Evolutionary conservation across 768 basidiomycete species (phyloP).

Genomic region (Nidularia pulvinata): DNA sequence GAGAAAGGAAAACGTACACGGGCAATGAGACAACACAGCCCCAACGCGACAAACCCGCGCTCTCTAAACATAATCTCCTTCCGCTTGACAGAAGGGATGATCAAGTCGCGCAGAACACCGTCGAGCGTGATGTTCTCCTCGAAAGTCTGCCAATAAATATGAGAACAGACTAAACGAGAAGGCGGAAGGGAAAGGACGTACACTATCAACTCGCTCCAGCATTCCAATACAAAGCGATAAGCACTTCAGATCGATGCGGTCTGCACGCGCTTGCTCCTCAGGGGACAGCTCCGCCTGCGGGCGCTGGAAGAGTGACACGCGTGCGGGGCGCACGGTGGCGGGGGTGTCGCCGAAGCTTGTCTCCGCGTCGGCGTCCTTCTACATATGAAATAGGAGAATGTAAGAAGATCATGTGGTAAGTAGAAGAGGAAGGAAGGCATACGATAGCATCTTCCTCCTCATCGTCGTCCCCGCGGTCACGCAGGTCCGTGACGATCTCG

Average conservation of each 20-base stretch:
- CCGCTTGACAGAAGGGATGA: slow-evolving; percentile 81
- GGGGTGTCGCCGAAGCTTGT: slow-evolving; percentile 24
- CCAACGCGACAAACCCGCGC: slow-evolving; percentile 67
- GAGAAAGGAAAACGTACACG: slow-evolving; percentile 33
- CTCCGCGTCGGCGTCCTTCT: slow-evolving; percentile 17
- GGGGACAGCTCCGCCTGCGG: slow-evolving; percentile 43
- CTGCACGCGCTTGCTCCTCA: slow-evolving; percentile 57
- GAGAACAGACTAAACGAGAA: background rate
- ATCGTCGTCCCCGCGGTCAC: slow-evolving; percentile 49
- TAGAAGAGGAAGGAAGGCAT: background rate
- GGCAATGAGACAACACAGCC: slow-evolving; percentile 77
- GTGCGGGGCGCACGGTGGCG: slow-evolving; percentile 15
- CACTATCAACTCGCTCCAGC: slow-evolving; percentile 85
- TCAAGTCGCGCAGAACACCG: slow-evolving; percentile 75
- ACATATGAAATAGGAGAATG: background rate
- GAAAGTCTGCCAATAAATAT: slow-evolving; percentile 42
- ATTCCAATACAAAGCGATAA: slow-evolving; percentile 78
- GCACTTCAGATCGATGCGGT: slow-evolving; percentile 73
- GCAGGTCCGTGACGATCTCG: slow-evolving; percentile 82
- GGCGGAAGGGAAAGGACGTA: slow-evolving; percentile 27
- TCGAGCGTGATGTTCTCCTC: slow-evolving; percentile 73
- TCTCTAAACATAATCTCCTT: slow-evolving; percentile 69
- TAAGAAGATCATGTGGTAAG: background rate
- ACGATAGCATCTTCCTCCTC: slow-evolving; percentile 19
- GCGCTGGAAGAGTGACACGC: slow-evolving; percentile 17